phyloP scores from a whole-genome alignment of 495 filamentous ascomycete species.

The Tuber brumale region DNA sequence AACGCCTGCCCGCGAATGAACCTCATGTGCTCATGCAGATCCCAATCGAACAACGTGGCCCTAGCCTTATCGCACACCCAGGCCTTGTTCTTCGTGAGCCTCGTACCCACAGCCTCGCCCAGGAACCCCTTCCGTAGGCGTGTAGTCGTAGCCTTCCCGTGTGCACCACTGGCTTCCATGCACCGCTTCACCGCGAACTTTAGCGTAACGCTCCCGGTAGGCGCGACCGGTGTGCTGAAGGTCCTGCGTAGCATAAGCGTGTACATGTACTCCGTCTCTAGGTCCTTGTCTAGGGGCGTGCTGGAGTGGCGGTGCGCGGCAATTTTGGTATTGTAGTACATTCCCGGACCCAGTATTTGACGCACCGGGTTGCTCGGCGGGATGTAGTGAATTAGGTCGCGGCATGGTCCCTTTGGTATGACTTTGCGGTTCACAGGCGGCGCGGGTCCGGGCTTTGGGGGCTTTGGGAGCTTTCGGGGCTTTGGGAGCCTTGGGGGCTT shows the following conservation, averaged over 20 bases:
- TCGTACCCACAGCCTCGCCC: neutral
- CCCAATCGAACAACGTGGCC: neutral
- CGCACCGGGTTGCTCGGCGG: neutral
- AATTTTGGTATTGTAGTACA: neutral
- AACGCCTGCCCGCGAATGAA: neutral
- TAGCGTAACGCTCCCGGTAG: neutral
- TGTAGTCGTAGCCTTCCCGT: neutral
- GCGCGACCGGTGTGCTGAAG: neutral
- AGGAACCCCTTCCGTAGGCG: neutral
- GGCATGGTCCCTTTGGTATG: neutral
- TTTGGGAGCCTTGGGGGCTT: no score
- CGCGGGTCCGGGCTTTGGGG: neutral
- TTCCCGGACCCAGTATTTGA: neutral
- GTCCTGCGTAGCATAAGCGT: neutral
- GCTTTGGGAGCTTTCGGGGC: no score
- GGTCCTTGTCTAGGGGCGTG: neutral
- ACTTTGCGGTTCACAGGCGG: neutral
- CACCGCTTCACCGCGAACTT: neutral
- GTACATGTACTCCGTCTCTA: neutral
- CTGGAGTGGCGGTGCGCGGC: neutral
- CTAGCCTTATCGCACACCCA: neutral
- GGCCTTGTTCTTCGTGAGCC: neutral
- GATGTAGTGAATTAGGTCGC: conserved; percentile 5
- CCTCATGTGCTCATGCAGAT: neutral
- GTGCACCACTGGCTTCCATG: neutral